Percentiles rank a stretch among this genome's conserved stretches.
phyloP scores from a whole-genome alignment of 116 monocot species.

The Zostera marina region DNA sequence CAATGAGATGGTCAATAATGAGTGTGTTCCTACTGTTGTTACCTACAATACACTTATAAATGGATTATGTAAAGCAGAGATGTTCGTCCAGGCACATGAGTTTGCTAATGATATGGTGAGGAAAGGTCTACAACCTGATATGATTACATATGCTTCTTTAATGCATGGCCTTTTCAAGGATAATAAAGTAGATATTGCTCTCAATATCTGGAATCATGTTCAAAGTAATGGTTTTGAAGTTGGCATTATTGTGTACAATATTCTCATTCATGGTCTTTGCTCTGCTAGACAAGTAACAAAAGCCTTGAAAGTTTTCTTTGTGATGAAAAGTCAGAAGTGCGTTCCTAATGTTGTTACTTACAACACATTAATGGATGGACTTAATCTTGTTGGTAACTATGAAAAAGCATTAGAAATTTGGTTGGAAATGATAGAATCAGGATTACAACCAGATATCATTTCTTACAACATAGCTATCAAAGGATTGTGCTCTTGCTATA shows the following conservation, averaged over 20 bases:
- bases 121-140: conserved; percentile 60
- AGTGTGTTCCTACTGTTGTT: conserved; percentile 42
- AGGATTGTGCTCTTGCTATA: conserved; percentile 61
- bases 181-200: conserved; percentile 48
- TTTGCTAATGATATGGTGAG: conserved; percentile 75
- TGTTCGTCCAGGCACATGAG: conserved; percentile 36
- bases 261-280: conserved; percentile 74
- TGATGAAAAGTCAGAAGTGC: conserved; percentile 36
- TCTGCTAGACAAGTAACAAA: conserved; percentile 37
- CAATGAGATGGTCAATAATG: conserved; percentile 35
- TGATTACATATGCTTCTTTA: conserved; percentile 52
- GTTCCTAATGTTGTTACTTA: conserved; percentile 37
- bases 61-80: conserved; percentile 55
- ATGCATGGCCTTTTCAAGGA: conserved; percentile 66
- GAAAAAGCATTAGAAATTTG: conserved; percentile 51
- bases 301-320: conserved; percentile 32
- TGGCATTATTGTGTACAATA: conserved; percentile 56
- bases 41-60: conserved; percentile 59
- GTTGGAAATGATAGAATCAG: conserved; percentile 52
- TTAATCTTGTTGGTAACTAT: conserved; percentile 37
- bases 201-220: conserved; percentile 35
- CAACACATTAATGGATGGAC: conserved; percentile 73
- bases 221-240: conserved; percentile 26
- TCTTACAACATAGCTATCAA: conserved; percentile 69
- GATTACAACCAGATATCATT: conserved; percentile 63